Evolutionary conservation across 495 filamentous ascomycete species (phyloP).

Genomic region (Daldinia caldariorum): DNA sequence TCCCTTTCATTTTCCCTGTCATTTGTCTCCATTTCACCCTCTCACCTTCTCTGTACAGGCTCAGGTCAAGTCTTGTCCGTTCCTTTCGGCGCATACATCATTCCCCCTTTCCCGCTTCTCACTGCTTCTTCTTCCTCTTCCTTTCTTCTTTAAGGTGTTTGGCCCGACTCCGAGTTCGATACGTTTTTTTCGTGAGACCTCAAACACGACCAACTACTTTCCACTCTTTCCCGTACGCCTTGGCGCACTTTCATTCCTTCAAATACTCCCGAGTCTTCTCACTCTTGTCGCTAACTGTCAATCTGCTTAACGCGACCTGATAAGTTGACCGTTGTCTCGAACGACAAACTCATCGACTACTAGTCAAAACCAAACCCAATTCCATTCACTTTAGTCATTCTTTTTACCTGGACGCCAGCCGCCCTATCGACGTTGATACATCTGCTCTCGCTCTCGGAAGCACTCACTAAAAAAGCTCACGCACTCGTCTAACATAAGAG

Average conservation of each 20-base stretch:
- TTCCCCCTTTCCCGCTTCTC: slow-evolving; percentile 45
- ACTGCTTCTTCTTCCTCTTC: slow-evolving; percentile 42
- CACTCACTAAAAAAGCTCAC: slow-evolving; percentile 28
- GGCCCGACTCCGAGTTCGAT: slow-evolving; percentile 41
- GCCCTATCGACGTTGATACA: slow-evolving; percentile 40
- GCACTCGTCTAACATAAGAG: slow-evolving; percentile 25
- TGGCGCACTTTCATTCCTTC: slow-evolving; percentile 55
- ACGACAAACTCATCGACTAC: slow-evolving; percentile 40
- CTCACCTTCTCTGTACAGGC: slow-evolving; percentile 6
- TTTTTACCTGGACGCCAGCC: slow-evolving; percentile 50
- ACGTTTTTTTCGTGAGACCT: slow-evolving; percentile 45
- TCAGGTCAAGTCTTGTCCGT: slow-evolving; percentile 27
- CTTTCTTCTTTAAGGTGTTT: slow-evolving; percentile 45
- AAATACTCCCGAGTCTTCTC: slow-evolving; percentile 38
- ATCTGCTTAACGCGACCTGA: slow-evolving; percentile 23
- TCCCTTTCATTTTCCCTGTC: slow-evolving; percentile 36
- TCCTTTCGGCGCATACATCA: slow-evolving; percentile 46
- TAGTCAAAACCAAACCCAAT: slow-evolving; percentile 24
- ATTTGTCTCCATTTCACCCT: slow-evolving; percentile 13
- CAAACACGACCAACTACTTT: slow-evolving; percentile 41
- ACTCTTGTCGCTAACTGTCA: slow-evolving; percentile 33
- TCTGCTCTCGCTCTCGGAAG: slow-evolving; percentile 45
- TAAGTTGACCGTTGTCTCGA: slow-evolving; percentile 25
- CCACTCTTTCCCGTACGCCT: slow-evolving; percentile 45
- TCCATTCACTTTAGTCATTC: slow-evolving; percentile 49